Evolutionary conservation across 768 basidiomycete genomes (phyloP).

Genomic region (Russula ochroleuca): DNA sequence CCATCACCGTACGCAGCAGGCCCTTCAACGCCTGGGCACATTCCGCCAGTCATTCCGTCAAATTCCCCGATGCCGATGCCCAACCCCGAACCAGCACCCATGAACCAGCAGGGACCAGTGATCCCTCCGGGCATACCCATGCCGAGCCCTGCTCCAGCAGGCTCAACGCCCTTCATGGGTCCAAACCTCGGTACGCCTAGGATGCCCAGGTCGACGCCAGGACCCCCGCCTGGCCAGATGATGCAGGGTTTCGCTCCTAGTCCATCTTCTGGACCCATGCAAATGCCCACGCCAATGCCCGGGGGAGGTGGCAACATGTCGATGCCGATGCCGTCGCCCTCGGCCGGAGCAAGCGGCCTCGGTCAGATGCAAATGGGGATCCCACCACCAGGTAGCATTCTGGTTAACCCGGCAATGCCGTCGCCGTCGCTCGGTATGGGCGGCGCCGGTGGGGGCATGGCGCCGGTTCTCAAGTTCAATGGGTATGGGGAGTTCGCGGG

Average conservation of each 20-base stretch:
- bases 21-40: not conserved
- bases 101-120: constrained; percentile 3
- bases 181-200: not conserved
- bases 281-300: constrained; percentile 12
- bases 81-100: not conserved
- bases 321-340: constrained; percentile 23
- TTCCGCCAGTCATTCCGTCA: not conserved
- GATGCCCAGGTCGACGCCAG: not conserved
- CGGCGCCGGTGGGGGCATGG: constrained; percentile 9
- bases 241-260: not conserved
- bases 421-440: constrained; percentile 16
- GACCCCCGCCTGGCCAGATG: not conserved
- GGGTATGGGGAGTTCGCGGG: constrained; percentile 36
- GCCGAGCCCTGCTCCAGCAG: constrained; percentile 11
- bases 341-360: not conserved
- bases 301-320: not conserved
- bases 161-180: constrained; percentile 19
- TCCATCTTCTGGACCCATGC: not conserved
- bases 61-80: constrained; percentile 13
- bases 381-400: not conserved
- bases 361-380: not conserved
- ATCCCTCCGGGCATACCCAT: constrained; percentile 12
- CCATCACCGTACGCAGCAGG: not conserved
- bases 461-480: constrained; percentile 35
- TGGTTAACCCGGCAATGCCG: not conserved